These are phyloP conservation scores for Kondoa subrosea DNA, from an alignment of 768 basidiomycete genomes.

Conservation along the genomic window DNA sequence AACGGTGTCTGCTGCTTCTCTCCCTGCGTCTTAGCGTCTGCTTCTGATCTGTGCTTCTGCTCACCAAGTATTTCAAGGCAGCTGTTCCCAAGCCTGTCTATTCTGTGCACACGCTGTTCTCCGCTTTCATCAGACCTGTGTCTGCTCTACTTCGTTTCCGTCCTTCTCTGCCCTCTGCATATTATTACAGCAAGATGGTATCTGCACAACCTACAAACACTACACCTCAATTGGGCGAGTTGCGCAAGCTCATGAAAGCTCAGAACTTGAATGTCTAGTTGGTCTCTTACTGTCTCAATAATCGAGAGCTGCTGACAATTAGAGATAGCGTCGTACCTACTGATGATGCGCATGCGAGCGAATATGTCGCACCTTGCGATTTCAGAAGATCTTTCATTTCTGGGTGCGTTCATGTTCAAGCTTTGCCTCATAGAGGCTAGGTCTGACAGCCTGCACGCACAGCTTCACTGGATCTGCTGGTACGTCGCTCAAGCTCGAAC, in stretches of 20 bases:
- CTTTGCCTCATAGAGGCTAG: not conserved
- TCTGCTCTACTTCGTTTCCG: not conserved
- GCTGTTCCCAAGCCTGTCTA: no score
- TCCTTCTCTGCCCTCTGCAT: not conserved
- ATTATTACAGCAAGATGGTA: not conserved
- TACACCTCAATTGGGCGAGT: constrained; percentile 5
- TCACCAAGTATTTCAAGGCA: not conserved
- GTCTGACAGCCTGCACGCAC: not conserved
- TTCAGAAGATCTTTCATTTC: constrained; percentile 66
- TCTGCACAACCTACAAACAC: not conserved
- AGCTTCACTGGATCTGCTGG: constrained; percentile 70
- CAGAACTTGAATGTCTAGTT: constrained; percentile 14
- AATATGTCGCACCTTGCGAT: constrained; percentile 19
- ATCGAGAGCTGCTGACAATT: not conserved
- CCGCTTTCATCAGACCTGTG: not conserved
- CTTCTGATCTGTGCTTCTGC: not conserved
- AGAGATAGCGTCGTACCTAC: constrained; percentile 54
- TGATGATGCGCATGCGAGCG: constrained; percentile 71
- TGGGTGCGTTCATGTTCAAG: constrained; percentile 41
- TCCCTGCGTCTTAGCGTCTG: no score
- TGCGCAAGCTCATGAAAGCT: constrained; percentile 3
- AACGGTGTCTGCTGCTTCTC: no score
- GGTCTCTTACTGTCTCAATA: not conserved
- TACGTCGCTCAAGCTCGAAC: constrained; percentile 25
- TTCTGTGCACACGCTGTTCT: no score